A percentile compares a stretch with the other conserved stretches of the same genome.
Evolutionary conservation across 139 green algal species (phyloP).

Genomic region (Asterochloris sp.): DNA sequence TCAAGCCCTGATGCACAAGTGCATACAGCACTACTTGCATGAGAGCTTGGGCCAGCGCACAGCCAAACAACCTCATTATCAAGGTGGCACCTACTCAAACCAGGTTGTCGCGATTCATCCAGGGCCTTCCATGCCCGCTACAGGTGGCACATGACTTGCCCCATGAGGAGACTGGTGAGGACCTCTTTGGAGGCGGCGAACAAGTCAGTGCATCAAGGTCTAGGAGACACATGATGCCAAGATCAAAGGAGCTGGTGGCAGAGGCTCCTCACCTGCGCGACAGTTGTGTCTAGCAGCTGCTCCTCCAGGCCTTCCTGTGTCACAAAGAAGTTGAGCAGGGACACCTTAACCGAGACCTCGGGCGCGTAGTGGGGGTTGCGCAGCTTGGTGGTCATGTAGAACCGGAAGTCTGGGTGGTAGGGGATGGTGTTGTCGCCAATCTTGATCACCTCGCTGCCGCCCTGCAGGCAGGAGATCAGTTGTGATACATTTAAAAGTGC

Average conservation of each 20-base stretch:
- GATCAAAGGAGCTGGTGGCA: background rate
- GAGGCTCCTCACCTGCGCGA: slow-evolving; percentile 43
- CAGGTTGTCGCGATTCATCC: too few relatives aligned
- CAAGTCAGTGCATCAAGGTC: too few relatives aligned
- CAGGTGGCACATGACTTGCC: too few relatives aligned
- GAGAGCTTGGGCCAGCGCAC: too few relatives aligned
- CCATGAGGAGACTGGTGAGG: too few relatives aligned
- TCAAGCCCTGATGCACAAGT: too few relatives aligned
- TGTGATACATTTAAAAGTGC: background rate
- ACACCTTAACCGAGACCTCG: slow-evolving; percentile 79
- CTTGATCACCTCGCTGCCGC: slow-evolving; percentile 61
- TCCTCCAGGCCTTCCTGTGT: slow-evolving; percentile 74
- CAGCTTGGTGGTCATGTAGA: slow-evolving; percentile 75
- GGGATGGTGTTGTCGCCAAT: slow-evolving; percentile 75
- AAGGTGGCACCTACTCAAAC: too few relatives aligned
- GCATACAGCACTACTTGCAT: too few relatives aligned
- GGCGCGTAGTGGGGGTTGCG: slow-evolving; percentile 84
- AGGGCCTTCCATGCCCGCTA: too few relatives aligned
- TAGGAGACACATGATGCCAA: too few relatives aligned
- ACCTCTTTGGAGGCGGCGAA: too few relatives aligned
- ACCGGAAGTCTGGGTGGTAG: slow-evolving; percentile 76
- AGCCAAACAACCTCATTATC: too few relatives aligned
- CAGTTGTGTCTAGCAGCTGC: slow-evolving; percentile 76
- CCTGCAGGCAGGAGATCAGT: slow-evolving; percentile 4
- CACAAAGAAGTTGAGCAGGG: slow-evolving; percentile 85